These are phyloP conservation scores for Lachnellula hyalina DNA, from an alignment of 2,329 filamentous ascomycete species.

Conservation along the genomic window DNA sequence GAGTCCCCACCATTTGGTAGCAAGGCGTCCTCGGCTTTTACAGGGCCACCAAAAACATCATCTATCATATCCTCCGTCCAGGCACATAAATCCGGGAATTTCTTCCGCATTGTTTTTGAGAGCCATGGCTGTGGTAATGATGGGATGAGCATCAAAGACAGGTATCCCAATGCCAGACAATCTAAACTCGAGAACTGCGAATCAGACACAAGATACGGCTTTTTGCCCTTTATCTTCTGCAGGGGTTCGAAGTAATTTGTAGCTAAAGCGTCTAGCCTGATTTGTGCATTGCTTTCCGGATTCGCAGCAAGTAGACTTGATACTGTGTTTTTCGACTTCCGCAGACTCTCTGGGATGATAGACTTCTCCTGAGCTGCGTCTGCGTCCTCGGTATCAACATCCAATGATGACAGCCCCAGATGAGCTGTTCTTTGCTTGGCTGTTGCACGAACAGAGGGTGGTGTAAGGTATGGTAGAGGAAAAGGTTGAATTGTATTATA, in stretches of 20 bases:
- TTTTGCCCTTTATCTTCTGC: conserved; percentile 53
- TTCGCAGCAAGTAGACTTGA: conserved; percentile 54
- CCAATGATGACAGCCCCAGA: conserved; percentile 63
- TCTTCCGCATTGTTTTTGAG: conserved; percentile 47
- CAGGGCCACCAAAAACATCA: conserved; percentile 34
- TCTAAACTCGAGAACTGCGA: conserved; percentile 61
- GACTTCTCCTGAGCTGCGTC: conserved; percentile 27
- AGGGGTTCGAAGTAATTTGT: conserved; percentile 68
- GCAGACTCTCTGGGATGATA: conserved; percentile 31
- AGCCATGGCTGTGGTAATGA: conserved; percentile 59
- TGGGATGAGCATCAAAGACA: conserved; percentile 65
- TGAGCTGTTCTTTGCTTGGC: conserved; percentile 67
- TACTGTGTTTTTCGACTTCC: conserved; percentile 41
- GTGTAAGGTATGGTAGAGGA: conserved; percentile 83
- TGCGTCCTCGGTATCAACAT: conserved; percentile 48
- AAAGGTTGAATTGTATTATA: conserved; percentile 78
- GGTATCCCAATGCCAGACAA: conserved; percentile 74
- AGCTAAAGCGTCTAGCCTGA: conserved; percentile 70
- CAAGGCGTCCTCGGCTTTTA: conserved; percentile 26
- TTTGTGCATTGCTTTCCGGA: conserved; percentile 66
- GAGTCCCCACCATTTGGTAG: conserved; percentile 10
- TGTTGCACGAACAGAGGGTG: conserved; percentile 63
- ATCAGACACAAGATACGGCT: conserved; percentile 50
- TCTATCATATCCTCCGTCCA: conserved; percentile 39
- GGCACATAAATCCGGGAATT: conserved; percentile 39